Base-by-base conservation (phyloP, 257 asterid species). In the Fraxinus cuspidata region DNA sequence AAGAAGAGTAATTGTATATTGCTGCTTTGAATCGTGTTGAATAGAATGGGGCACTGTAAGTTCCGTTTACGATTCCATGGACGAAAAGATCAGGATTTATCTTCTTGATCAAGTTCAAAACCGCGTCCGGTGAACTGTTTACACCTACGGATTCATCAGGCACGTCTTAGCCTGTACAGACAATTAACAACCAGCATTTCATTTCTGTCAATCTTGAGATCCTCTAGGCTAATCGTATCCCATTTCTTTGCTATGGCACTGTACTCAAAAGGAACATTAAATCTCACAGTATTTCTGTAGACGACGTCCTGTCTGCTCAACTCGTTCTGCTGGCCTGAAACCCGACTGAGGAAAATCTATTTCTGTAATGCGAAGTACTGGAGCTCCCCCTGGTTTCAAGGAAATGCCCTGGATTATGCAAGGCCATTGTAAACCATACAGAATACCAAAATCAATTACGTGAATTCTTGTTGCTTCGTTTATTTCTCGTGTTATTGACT, bases 381-480 rank as follows among this genome's bases (percentile, higher is more conserved):
- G 86, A 5, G 88, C 86, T 10, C 87, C 88, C 13, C 77, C 83
- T 0, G 88, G 85, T 60, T 83, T 64, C 15, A 64, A 21, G n/a
- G 82, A 84, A 42, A 84, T 1, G 5, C 82, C 85, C 72, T 86
- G 88, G 32, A 84, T 84, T 0, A 86, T 40, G 29, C 86, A 77
- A 4, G 88, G 87, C 88, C 87, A 86, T n/a, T 84, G 90, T n/a
- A 82, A 86, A 40, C 88, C 88, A 44, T 77, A 84, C 2, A 75
- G 71, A 27, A 84, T 80, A 1, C 90, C 86, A 31, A 86, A 86
- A 73, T 86, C 87, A 68, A 86, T 82, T 6, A 84, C 70, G 72
- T 82, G 86, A 44, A 84, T 63, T 8, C 19, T 38, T 13, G 75
- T 53, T 0, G 83, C 84, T 25, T 35, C 68, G 35, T 21, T 78